These are phyloP conservation scores for Aspergillus saccharolyticus DNA, from an alignment of 495 filamentous ascomycete genomes.

Conservation along the genomic window DNA sequence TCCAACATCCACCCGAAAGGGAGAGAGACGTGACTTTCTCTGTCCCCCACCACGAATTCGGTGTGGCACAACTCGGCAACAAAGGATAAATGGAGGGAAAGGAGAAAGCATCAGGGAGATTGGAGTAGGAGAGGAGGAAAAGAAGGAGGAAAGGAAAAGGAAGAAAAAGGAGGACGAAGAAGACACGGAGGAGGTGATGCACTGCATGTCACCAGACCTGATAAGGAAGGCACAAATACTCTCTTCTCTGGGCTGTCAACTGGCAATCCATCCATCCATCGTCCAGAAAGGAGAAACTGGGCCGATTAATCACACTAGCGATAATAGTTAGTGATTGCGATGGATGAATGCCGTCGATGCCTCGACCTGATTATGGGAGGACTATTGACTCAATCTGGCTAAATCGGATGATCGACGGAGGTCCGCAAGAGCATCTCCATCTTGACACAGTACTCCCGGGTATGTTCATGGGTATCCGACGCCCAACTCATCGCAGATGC, in stretches of 20 bases:
- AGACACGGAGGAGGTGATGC: background rate
- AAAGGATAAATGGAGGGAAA: background rate
- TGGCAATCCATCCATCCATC: background rate
- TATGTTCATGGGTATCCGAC: background rate
- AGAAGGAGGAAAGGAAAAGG: background rate
- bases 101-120: too few relatives aligned
- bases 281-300: too few relatives aligned
- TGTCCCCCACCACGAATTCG: background rate
- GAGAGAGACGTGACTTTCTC: background rate
- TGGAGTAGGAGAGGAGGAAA: background rate
- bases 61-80: background rate
- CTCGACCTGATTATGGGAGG: background rate
- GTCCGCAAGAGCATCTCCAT: background rate
- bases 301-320: too few relatives aligned
- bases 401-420: constrained; percentile 1
- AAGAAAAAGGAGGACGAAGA: background rate
- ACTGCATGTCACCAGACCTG: background rate
- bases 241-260: too few relatives aligned
- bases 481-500: background rate
- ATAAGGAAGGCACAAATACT: background rate
- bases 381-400: background rate
- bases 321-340: background rate
- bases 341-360: too few relatives aligned
- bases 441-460: too few relatives aligned
- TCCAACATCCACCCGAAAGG: background rate